Evolutionary conservation across 1,284 basidiomycete genomes (phyloP).

Genomic region (Heterobasidion annosum): DNA sequence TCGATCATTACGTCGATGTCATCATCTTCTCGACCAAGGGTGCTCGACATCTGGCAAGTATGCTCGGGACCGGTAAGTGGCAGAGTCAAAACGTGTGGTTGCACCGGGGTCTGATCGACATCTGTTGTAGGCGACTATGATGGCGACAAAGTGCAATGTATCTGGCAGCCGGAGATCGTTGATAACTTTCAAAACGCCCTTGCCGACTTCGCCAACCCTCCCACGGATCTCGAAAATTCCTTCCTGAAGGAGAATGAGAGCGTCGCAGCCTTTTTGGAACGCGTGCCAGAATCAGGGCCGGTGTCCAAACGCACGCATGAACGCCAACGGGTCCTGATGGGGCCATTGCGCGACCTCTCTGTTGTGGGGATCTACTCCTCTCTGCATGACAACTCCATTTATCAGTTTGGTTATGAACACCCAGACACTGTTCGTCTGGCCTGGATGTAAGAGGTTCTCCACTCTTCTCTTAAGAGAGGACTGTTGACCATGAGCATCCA

Average conservation of each 20-base stretch:
- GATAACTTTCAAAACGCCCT: constrained; percentile 38
- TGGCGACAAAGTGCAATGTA: constrained; percentile 30
- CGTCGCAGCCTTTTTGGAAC: constrained; percentile 28
- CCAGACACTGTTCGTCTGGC: constrained; percentile 42
- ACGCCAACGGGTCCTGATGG: constrained; percentile 40
- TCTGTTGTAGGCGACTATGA: constrained; percentile 32
- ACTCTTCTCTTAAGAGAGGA: background rate
- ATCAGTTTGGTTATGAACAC: constrained; percentile 38
- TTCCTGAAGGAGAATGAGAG: constrained; percentile 35
- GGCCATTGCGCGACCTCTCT: constrained; percentile 31
- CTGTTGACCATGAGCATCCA: constrained; percentile 14
- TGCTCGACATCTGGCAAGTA: constrained; percentile 26
- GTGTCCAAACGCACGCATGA: constrained; percentile 19
- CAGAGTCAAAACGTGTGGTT: background rate
- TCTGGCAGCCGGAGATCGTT: constrained; percentile 36
- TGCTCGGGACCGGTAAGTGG: constrained; percentile 29
- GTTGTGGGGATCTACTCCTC: constrained; percentile 48
- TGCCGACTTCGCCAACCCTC: constrained; percentile 34
- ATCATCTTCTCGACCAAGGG: constrained; percentile 32
- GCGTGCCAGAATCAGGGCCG: constrained; percentile 8
- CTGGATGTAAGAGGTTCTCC: constrained; percentile 38
- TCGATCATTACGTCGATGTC: constrained; percentile 27
- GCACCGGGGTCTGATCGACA: background rate
- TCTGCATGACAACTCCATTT: constrained; percentile 46
- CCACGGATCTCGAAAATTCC: constrained; percentile 22